Conservation (phyloP, 805 yeast genomes). For the Saturnispora dispora region DNA sequence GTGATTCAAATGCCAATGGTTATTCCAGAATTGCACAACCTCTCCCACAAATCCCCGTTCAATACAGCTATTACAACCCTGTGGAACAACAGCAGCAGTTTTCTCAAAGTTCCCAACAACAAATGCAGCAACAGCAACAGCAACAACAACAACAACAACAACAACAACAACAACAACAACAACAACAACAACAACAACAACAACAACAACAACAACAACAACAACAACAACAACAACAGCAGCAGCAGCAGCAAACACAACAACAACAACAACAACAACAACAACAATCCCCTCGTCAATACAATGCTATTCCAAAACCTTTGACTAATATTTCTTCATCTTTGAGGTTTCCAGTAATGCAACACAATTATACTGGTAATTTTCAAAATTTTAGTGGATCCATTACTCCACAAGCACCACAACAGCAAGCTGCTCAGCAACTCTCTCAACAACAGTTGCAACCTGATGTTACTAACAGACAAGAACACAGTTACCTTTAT, state of each 20-base stretch:
- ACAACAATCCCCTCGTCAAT: neutral
- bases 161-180: neutral
- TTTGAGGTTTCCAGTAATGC: conserved; percentile 5
- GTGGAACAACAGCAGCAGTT: conserved; percentile 4
- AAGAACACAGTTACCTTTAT: neutral
- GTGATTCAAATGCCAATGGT: conserved; percentile 9
- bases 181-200: conserved; percentile 2
- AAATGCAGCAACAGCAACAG: neutral
- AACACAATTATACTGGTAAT: neutral
- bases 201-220: neutral
- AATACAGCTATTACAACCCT: conserved; percentile 1
- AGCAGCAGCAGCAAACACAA: conserved; percentile 3
- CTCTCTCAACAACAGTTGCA: neutral
- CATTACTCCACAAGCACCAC: neutral
- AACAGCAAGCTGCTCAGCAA: neutral
- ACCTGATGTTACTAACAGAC: neutral
- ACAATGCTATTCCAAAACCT: neutral
- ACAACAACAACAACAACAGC: neutral
- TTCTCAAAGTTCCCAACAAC: neutral
- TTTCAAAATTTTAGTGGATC: neutral
- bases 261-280: neutral
- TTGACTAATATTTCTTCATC: neutral
- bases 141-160: neutral
- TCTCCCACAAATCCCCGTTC: conserved; percentile 8
- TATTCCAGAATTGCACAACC: conserved; percentile 12